Base-by-base conservation (phyloP, 306 rosid genomes). In the Cucumis cinereus region DNA sequence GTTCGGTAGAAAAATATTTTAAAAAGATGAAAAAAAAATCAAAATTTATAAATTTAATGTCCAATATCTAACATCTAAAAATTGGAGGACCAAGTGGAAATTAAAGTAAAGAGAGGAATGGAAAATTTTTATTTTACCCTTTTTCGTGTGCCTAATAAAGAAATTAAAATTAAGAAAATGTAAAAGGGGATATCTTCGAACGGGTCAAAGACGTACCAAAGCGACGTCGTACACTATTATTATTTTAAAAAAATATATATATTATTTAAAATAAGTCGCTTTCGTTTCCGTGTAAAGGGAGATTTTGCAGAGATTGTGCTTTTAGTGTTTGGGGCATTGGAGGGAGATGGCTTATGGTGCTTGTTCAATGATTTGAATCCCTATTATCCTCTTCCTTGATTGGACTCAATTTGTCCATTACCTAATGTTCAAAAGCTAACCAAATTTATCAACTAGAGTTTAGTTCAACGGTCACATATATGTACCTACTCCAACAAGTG, bases 261-360 rank as follows among this genome's bases (percentile, higher is more conserved):
- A 49, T 5, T 9, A 23, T 49, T 71, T 16, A 17, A 49, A 71
- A 22, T 4, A 0, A n/a, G 76, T 71, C 76, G 60, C 76, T 71
- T 71, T 71, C 76, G 1, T 49, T 26, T 26, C 58, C 76, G 60
- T 49, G 2, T 26, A 63, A 62, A 82, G 58, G 70, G 76, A 68
- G 78, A 82, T 77, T 80, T 61, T 20, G 8, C 56, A 10, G 38
- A 45, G 68, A 81, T 79, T 82, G 79, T 57, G 79, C 75, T 54
- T 77, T n/a, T 43, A 7, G 26, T 58, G 54, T 76, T 26, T 72
- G 71, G 80, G 83, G 64, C 23, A 66, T 54, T 61, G 2, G 83
- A 79, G 78, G 85, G 84, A 30, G 85, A 85, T 77, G 15, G 84
- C 80, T 45, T 60, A 17, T 40, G 83, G 45, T 59, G 40, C 73